These are phyloP conservation scores for Coemansia sp. DNA, from an alignment of 192 early-diverging fungal genomes.

Conservation along the genomic window DNA sequence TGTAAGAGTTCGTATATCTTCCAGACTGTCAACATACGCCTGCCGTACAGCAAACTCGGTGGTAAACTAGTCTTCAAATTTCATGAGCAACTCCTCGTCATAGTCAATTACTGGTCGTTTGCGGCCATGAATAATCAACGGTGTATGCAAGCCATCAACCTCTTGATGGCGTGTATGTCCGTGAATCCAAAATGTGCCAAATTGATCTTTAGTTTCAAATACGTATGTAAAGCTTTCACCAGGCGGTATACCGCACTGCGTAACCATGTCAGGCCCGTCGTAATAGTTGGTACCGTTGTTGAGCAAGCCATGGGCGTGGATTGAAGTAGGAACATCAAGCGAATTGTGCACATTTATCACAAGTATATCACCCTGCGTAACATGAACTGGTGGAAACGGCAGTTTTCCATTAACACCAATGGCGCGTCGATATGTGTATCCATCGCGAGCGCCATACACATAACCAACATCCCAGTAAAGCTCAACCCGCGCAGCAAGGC, in stretches of 20 bases:
- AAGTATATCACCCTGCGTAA: slow-evolving; percentile 12
- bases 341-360: slow-evolving; percentile 49
- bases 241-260: too few relatives aligned
- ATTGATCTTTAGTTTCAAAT: slow-evolving; percentile 51
- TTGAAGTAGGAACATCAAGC: not conserved
- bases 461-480: slow-evolving; percentile 65
- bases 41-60: slow-evolving; percentile 22
- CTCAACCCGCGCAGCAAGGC: not conserved
- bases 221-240: slow-evolving; percentile 63
- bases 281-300: too few relatives aligned
- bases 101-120: slow-evolving; percentile 51
- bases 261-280: too few relatives aligned
- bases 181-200: slow-evolving; percentile 81
- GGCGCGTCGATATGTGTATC: slow-evolving; percentile 17
- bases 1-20: slow-evolving; percentile 52
- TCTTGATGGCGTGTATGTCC: slow-evolving; percentile 67
- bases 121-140: slow-evolving; percentile 64
- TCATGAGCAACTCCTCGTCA: slow-evolving; percentile 58
- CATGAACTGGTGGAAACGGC: too few relatives aligned
- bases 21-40: slow-evolving; percentile 40
- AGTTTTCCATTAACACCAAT: too few relatives aligned
- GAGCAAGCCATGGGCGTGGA: too few relatives aligned
- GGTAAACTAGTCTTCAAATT: slow-evolving; percentile 67
- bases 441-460: slow-evolving; percentile 61
- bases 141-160: slow-evolving; percentile 69